These are phyloP conservation scores for Garcileccinum viscosum DNA, from an alignment of 1,284 basidiomycete species.

Conservation along the genomic window DNA sequence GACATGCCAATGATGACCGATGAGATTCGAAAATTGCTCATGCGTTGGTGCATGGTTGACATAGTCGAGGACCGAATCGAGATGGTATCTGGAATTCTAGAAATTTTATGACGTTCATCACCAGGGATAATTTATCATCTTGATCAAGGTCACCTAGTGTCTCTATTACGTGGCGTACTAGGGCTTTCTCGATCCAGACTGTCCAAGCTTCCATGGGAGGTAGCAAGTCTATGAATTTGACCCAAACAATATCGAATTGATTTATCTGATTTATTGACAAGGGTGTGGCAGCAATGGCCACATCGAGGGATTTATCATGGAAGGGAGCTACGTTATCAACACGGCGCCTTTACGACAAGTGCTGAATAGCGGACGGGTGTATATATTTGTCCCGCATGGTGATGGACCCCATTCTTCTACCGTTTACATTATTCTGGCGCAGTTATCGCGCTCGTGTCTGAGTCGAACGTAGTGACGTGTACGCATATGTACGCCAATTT, in stretches of 20 bases:
- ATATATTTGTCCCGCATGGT: neutral
- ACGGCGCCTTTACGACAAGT: neutral
- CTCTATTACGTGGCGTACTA: neutral
- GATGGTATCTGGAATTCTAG: neutral
- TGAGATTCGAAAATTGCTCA: neutral
- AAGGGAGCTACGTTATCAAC: neutral
- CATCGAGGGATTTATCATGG: conserved; percentile 6
- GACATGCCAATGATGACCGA: neutral
- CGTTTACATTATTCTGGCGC: neutral
- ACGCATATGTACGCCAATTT: neutral
- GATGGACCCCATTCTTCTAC: neutral
- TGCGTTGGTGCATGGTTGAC: neutral
- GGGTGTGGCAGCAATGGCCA: conserved; percentile 18
- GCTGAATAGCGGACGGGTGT: neutral
- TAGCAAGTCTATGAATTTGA: neutral
- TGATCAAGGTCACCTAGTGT: neutral
- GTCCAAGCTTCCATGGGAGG: neutral
- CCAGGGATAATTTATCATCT: neutral
- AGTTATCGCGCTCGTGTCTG: neutral
- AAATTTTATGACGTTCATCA: neutral
- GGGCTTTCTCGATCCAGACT: neutral
- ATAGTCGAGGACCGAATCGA: neutral
- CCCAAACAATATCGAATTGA: neutral
- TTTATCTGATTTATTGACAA: conserved; percentile 1
- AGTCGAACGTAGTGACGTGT: conserved; percentile 7